These are phyloP conservation scores for Oryza longistaminata DNA, from an alignment of 176 grass and related monocot species.

Conservation along the genomic window DNA sequence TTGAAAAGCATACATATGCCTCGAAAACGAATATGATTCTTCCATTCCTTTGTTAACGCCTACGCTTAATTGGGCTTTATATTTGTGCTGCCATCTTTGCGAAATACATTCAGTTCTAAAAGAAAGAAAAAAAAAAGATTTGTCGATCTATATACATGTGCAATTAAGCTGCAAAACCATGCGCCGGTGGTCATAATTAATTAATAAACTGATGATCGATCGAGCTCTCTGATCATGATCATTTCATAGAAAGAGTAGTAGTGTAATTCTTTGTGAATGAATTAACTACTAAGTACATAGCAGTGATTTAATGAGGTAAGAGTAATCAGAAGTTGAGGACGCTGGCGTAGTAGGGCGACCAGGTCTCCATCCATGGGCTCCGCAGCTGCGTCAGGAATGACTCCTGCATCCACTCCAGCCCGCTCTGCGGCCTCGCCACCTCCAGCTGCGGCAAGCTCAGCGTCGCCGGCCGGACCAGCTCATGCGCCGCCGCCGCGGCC, in stretches of 20 bases:
- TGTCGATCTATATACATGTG: neutral
- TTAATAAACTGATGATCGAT: neutral
- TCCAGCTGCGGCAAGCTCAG: conserved; percentile 71
- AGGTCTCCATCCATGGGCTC: conserved; percentile 81
- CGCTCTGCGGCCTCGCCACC: conserved; percentile 27
- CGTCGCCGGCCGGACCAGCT: conserved; percentile 4
- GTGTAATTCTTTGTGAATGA: neutral
- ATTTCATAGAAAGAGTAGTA: neutral
- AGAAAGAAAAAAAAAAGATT: neutral
- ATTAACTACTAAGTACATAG: neutral
- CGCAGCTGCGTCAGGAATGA: conserved; percentile 75
- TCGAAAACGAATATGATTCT: no score
- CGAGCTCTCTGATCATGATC: neutral
- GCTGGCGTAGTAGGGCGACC: conserved; percentile 67
- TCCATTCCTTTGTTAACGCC: no score
- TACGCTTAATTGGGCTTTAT: no score
- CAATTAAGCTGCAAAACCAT: neutral
- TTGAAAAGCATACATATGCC: no score
- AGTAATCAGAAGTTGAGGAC: conserved; percentile 75
- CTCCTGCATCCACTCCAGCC: conserved; percentile 85
- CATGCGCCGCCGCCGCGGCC: neutral
- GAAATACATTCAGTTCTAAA: no score
- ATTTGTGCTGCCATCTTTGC: no score
- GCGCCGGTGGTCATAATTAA: neutral
- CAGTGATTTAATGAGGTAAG: conserved; percentile 9